Conservation (phyloP, 208 protist species). For the Lotmaria passim region DNA sequence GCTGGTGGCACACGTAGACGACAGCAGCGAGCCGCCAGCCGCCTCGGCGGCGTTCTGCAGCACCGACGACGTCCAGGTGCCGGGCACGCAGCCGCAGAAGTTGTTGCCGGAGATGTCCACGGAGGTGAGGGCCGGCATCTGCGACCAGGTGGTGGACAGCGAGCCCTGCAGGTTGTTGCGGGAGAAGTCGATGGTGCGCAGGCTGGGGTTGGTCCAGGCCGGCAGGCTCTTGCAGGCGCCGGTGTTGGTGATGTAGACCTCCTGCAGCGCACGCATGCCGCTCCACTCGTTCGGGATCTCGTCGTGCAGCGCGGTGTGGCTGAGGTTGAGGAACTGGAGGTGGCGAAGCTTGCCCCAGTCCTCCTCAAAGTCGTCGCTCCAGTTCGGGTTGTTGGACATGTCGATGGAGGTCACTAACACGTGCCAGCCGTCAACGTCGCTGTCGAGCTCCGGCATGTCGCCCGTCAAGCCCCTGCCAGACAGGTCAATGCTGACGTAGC, state of each 20-base stretch:
- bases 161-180: conserved; percentile 23
- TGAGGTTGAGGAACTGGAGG: conserved; percentile 6
- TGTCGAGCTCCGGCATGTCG: no score
- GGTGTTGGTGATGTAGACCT: conserved; percentile 1
- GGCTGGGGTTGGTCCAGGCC: conserved; percentile 17
- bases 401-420: conserved; percentile 16
- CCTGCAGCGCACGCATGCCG: background rate
- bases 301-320: conserved; percentile 10
- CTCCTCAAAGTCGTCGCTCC: background rate
- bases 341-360: no score
- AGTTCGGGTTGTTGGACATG: conserved; percentile 16
- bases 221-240: no score
- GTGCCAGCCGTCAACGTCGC: background rate
- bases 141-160: conserved; percentile 15
- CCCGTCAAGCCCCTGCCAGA: conserved; percentile 10
- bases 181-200: conserved; percentile 17
- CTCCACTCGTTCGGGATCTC: conserved; percentile 10
- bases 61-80: conserved; percentile 7
- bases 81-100: conserved; percentile 21
- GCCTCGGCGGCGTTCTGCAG: conserved; percentile 28
- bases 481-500: conserved; percentile 18
- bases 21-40: background rate
- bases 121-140: conserved; percentile 15
- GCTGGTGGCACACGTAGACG: background rate
- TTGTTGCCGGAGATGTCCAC: conserved; percentile 25